Conservation (phyloP, 768 basidiomycete genomes). For the Saitozyma sp. region DNA sequence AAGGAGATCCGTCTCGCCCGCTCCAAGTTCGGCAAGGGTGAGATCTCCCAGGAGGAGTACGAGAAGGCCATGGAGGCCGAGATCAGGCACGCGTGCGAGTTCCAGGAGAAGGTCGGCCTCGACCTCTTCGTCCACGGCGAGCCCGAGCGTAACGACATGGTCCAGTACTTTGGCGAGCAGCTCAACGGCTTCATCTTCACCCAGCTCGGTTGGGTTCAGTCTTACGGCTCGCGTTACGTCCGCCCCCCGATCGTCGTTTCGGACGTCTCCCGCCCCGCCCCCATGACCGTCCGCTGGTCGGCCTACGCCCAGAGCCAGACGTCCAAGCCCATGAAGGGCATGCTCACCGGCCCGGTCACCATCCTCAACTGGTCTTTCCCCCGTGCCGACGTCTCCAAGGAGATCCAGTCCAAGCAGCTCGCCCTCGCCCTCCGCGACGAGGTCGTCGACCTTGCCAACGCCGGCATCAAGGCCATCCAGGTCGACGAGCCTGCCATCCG, state of each 20-base stretch:
- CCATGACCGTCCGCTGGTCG: constrained; percentile 97
- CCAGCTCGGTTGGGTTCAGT: constrained; percentile 98
- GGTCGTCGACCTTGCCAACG: constrained; percentile 93
- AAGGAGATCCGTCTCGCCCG: constrained; percentile 98
- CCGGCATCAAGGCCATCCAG: constrained; percentile 95
- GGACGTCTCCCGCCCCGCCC: constrained; percentile 85
- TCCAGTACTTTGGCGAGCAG: constrained; percentile 98
- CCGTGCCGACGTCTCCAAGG: constrained; percentile 92
- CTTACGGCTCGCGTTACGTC: constrained; percentile 99
- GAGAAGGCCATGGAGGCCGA: constrained; percentile 98
- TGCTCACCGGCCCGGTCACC: constrained; percentile 91
- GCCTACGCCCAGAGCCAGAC: constrained; percentile 94
- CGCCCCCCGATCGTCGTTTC: constrained; percentile 98
- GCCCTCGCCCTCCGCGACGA: constrained; percentile 98
- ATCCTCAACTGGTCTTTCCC: constrained; percentile 99
- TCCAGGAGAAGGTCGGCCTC: constrained; percentile 95
- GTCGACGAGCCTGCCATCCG: constrained; percentile 99
- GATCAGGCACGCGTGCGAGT: constrained; percentile 84
- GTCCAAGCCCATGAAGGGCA: constrained; percentile 96
- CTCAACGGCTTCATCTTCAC: constrained; percentile 96
- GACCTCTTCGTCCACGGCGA: constrained; percentile 98
- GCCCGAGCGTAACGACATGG: constrained; percentile 99
- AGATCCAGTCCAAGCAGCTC: constrained; percentile 96
- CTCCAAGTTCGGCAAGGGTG: constrained; percentile 88
- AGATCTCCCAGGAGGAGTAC: constrained; percentile 76